These are phyloP conservation scores for Trichoderma breve DNA, from an alignment of 2,329 filamentous ascomycete species.

Conservation along the genomic window DNA sequence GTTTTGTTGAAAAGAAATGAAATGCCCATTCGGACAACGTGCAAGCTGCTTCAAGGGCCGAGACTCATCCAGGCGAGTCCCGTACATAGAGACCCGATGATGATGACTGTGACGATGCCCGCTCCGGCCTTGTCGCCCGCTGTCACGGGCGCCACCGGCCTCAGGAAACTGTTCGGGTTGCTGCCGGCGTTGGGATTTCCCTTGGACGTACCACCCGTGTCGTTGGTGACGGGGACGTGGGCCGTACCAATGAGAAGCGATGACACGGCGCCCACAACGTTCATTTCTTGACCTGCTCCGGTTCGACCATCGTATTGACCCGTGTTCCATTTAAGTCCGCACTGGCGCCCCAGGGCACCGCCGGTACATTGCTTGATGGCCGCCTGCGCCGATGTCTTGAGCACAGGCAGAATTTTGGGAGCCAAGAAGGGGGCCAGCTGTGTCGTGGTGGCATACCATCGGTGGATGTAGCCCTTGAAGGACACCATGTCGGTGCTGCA, in stretches of 20 bases:
- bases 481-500: constrained; percentile 64
- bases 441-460: constrained; percentile 54
- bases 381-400: constrained; percentile 52
- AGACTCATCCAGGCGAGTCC: constrained; percentile 51
- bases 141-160: constrained; percentile 37
- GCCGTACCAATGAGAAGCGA: constrained; percentile 47
- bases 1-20: neutral
- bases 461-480: constrained; percentile 61
- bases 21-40: neutral
- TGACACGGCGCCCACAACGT: constrained; percentile 54
- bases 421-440: constrained; percentile 55
- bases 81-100: constrained; percentile 40
- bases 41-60: constrained; percentile 28
- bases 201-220: constrained; percentile 51
- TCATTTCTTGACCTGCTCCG: constrained; percentile 61
- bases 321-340: constrained; percentile 55
- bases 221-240: constrained; percentile 43
- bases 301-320: constrained; percentile 52
- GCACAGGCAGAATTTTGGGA: constrained; percentile 48
- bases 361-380: constrained; percentile 56
- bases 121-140: constrained; percentile 48
- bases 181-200: constrained; percentile 45
- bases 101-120: constrained; percentile 46
- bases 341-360: constrained; percentile 47
- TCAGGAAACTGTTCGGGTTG: constrained; percentile 36